Evolutionary conservation across 306 rosid genomes (phyloP).

Genomic region (Pyrus pyrifolia): DNA sequence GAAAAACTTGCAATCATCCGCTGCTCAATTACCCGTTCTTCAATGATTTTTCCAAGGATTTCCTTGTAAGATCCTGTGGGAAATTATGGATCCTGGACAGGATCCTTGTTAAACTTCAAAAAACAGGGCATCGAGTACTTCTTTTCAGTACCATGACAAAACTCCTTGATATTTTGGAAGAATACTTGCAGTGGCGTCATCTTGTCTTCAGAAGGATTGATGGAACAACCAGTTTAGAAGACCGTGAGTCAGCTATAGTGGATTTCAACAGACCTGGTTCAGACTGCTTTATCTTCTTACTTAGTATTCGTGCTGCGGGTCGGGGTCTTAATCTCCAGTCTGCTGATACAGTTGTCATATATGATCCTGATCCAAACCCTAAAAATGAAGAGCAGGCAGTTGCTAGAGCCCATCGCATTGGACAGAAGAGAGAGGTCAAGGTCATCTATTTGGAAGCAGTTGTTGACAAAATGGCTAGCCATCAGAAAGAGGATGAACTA

Average conservation of each 20-base stretch:
- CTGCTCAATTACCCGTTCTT: slow-evolving; percentile 75
- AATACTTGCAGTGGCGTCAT: slow-evolving; percentile 84
- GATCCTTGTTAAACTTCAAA: slow-evolving; percentile 87
- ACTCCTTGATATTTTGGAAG: slow-evolving; percentile 90
- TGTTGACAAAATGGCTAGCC: slow-evolving; percentile 84
- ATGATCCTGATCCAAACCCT: slow-evolving; percentile 98
- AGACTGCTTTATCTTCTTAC: slow-evolving; percentile 92
- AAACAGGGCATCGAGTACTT: slow-evolving; percentile 90
- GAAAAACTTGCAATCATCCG: slow-evolving; percentile 97
- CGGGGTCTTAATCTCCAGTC: slow-evolving; percentile 98
- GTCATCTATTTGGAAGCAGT: slow-evolving; percentile 98
- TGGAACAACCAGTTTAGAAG: slow-evolving; percentile 96
- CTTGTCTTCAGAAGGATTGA: slow-evolving; percentile 86
- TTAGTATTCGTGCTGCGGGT: slow-evolving; percentile 97
- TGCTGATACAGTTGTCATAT: slow-evolving; percentile 94
- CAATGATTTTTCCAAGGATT: slow-evolving; percentile 56
- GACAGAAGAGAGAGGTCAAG: slow-evolving; percentile 91
- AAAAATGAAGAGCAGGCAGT: slow-evolving; percentile 99
- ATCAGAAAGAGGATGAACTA: slow-evolving; percentile 85
- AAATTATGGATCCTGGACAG: slow-evolving; percentile 94
- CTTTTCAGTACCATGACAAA: slow-evolving; percentile 98
- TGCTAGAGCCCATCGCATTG: slow-evolving; percentile 99
- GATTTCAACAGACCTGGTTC: slow-evolving; percentile 79
- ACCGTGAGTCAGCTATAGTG: slow-evolving; percentile 94
- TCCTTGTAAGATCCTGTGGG: slow-evolving; percentile 80